Conservation (phyloP, 1,284 basidiomycete species). For the Irpex rosettiformis region DNA sequence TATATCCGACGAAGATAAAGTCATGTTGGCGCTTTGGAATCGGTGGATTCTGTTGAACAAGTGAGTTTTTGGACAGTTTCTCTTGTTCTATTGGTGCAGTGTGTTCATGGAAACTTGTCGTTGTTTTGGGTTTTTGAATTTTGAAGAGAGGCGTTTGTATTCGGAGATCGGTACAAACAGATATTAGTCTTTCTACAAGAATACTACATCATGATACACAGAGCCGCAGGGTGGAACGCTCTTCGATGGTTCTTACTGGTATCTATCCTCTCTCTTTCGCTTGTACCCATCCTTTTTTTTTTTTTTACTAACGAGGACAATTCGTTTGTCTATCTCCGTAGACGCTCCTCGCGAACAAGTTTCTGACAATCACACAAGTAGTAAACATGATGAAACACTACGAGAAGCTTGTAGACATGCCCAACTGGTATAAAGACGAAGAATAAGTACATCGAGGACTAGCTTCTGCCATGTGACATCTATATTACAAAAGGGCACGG, state of each 20-base stretch:
- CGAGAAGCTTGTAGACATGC: slow-evolving; percentile 5
- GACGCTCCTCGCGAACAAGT: slow-evolving; percentile 4
- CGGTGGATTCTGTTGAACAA: slow-evolving; percentile 67
- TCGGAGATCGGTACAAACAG: slow-evolving; percentile 41
- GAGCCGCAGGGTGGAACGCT: slow-evolving; percentile 64
- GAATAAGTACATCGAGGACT: not conserved
- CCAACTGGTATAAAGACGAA: slow-evolving; percentile 5
- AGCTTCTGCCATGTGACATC: not conserved
- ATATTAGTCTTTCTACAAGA: slow-evolving; percentile 50
- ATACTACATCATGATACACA: slow-evolving; percentile 62
- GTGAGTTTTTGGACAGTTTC: slow-evolving; percentile 33
- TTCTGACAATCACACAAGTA: not conserved
- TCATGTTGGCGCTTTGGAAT: slow-evolving; percentile 71
- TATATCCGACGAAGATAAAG: slow-evolving; percentile 67
- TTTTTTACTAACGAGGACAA: not conserved
- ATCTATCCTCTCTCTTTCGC: not conserved
- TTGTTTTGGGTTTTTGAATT: too few relatives aligned
- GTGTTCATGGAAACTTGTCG: not conserved
- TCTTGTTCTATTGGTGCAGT: not conserved
- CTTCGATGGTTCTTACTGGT: slow-evolving; percentile 61
- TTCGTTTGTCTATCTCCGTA: too few relatives aligned
- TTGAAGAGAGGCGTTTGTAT: slow-evolving; percentile 48
- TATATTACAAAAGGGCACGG: too few relatives aligned
- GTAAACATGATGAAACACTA: slow-evolving; percentile 2
- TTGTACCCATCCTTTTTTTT: not conserved